Conservation (phyloP, 352 stramenopile genomes). For the Phytophthora ohioensis region DNA sequence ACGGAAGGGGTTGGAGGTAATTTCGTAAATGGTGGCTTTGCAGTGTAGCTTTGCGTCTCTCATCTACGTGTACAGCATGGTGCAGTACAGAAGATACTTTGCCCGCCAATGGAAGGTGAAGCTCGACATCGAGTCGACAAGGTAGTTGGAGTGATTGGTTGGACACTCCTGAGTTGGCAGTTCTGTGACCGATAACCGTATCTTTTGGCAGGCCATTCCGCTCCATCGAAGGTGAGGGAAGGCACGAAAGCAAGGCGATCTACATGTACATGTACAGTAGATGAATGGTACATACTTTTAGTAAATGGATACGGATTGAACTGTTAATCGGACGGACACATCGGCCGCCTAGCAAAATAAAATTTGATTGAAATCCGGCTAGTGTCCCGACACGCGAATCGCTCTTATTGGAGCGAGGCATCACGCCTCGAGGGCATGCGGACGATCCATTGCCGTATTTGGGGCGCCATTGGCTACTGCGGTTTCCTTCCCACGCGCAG, state of each 20-base stretch:
- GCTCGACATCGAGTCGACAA: no score
- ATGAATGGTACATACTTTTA: not conserved
- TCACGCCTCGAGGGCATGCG: not conserved
- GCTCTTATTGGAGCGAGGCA: constrained; percentile 13
- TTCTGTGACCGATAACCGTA: constrained; percentile 8
- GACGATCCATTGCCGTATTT: not conserved
- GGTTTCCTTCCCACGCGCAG: not conserved
- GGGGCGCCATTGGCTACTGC: not conserved
- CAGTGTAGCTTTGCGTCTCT: not conserved
- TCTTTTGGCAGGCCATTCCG: not conserved
- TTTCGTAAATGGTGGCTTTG: not conserved
- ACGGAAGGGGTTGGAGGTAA: not conserved
- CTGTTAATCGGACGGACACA: not conserved
- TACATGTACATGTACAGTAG: not conserved
- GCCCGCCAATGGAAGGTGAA: not conserved
- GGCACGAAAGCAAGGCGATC: not conserved
- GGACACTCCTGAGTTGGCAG: not conserved
- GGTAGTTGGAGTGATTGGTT: not conserved
- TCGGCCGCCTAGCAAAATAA: not conserved
- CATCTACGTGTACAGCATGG: no score
- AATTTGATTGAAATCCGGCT: constrained; percentile 3
- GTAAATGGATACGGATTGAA: not conserved
- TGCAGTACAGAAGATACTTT: not conserved
- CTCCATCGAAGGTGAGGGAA: not conserved
- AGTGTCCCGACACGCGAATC: not conserved